Evolutionary conservation across 768 basidiomycete genomes (phyloP).

Genomic region (Phylloporus sp.): DNA sequence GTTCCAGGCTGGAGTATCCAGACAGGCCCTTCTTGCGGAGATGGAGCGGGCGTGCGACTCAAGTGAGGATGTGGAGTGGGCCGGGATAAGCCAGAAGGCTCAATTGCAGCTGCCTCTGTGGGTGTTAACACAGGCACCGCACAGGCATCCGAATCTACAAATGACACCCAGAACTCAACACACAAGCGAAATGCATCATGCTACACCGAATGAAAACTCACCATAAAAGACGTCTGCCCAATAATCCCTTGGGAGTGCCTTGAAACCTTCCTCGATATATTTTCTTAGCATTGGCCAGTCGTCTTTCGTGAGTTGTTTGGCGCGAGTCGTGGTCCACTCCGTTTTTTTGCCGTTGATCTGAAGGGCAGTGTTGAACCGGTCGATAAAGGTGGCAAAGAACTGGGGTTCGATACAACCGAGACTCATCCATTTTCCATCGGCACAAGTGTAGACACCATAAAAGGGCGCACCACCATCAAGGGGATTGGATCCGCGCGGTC

Average conservation of each 20-base stretch:
- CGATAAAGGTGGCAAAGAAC: slow-evolving; percentile 63
- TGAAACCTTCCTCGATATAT: slow-evolving; percentile 66
- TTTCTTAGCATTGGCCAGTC: slow-evolving; percentile 55
- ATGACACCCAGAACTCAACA: neutral
- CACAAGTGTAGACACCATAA: slow-evolving; percentile 70
- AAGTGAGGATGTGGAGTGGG: slow-evolving; percentile 55
- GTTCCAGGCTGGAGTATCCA: slow-evolving; percentile 42
- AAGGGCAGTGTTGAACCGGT: slow-evolving; percentile 48
- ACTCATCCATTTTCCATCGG: slow-evolving; percentile 71
- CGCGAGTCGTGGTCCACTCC: slow-evolving; percentile 53
- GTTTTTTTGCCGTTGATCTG: slow-evolving; percentile 37
- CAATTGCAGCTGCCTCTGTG: slow-evolving; percentile 50
- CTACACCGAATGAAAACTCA: slow-evolving; percentile 16
- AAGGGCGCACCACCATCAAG: slow-evolving; percentile 80
- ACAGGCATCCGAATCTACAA: slow-evolving; percentile 69
- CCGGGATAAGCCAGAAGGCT: slow-evolving; percentile 33
- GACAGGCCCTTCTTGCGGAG: slow-evolving; percentile 2
- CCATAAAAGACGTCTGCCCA: slow-evolving; percentile 71
- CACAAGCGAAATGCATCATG: neutral
- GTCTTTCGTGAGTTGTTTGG: slow-evolving; percentile 41
- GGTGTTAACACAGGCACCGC: slow-evolving; percentile 64
- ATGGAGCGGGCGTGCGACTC: slow-evolving; percentile 28
- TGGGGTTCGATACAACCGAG: slow-evolving; percentile 73
- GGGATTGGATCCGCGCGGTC: slow-evolving; percentile 50
- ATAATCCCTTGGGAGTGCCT: slow-evolving; percentile 54